A percentile compares a stretch with the other conserved stretches of the same genome.
phyloP scores from a whole-genome alignment of 225 moss, liverwort and hornwort species.

The Antitrichia curtipendula region DNA sequence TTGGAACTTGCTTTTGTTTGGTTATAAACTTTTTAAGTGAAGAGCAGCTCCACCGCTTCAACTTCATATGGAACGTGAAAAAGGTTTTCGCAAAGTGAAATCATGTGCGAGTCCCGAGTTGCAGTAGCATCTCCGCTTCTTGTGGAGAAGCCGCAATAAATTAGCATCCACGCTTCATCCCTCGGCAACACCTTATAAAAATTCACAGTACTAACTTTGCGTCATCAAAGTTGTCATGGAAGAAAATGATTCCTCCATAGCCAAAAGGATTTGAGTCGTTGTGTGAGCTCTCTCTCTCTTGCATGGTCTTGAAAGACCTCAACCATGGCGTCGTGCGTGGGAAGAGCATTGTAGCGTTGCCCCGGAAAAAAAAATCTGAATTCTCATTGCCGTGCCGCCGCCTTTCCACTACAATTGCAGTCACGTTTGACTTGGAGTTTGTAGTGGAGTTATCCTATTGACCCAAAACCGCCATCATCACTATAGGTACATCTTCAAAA shows the following conservation, averaged over 20 bases:
- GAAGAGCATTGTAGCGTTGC: too few relatives aligned
- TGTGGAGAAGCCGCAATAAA: background rate
- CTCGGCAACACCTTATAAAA: too few relatives aligned
- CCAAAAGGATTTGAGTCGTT: background rate
- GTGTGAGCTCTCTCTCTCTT: background rate
- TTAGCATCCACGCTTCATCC: background rate
- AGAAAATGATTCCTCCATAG: background rate
- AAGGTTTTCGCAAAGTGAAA: background rate
- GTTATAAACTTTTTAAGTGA: background rate
- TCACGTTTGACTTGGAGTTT: too few relatives aligned
- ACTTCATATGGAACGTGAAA: background rate
- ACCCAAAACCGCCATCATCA: too few relatives aligned
- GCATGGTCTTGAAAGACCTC: fast-evolving
- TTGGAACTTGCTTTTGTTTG: background rate
- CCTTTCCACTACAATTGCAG: fast-evolving
- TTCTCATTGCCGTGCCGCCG: fast-evolving
- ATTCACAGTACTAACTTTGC: background rate
- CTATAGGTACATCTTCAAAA: background rate
- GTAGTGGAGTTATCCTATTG: too few relatives aligned
- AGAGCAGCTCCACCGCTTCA: background rate
- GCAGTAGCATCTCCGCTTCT: background rate
- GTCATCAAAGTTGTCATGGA: background rate
- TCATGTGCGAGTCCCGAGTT: fast-evolving
- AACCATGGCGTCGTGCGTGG: background rate
- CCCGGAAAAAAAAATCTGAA: background rate